phyloP scores from a whole-genome alignment of 306 rosid species.

The Castanopsis chinensis region DNA sequence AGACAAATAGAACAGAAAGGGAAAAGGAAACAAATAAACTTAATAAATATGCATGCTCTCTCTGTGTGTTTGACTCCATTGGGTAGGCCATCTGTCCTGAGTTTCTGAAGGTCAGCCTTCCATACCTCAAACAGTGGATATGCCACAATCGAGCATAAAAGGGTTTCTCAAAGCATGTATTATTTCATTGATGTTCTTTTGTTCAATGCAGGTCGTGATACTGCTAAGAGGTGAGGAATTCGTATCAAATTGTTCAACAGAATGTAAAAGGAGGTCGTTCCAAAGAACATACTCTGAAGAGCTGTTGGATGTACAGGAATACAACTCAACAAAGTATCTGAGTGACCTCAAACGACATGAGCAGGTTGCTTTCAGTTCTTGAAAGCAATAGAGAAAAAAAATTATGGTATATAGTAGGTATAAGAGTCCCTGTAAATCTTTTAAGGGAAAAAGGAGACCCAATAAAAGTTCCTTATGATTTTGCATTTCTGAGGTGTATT shows the following conservation, averaged over 20 bases:
- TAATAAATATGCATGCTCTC: not conserved
- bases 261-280: slow-evolving; percentile 18
- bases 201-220: slow-evolving; percentile 43
- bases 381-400: slow-evolving; percentile 9
- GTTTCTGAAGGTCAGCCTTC: not conserved
- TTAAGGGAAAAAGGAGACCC: not conserved
- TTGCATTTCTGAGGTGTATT: not conserved
- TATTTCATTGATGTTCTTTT: slow-evolving; percentile 2
- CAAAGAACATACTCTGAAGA: slow-evolving; percentile 84
- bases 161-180: not conserved
- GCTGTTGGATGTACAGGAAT: slow-evolving; percentile 70
- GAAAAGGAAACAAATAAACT: not conserved
- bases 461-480: not conserved
- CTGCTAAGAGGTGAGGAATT: slow-evolving; percentile 62
- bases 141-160: not conserved
- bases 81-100: not conserved
- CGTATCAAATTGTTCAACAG: slow-evolving; percentile 20
- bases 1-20: not conserved
- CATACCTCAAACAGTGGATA: not conserved
- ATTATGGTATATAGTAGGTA: not conserved
- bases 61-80: not conserved
- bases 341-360: slow-evolving; percentile 50
- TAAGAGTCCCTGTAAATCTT: not conserved
- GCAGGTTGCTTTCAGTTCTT: slow-evolving; percentile 48
- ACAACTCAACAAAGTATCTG: slow-evolving; percentile 74